Evolutionary conservation across 805 yeast species (phyloP).

Genomic region (Tetrapisispora iriomotensis): DNA sequence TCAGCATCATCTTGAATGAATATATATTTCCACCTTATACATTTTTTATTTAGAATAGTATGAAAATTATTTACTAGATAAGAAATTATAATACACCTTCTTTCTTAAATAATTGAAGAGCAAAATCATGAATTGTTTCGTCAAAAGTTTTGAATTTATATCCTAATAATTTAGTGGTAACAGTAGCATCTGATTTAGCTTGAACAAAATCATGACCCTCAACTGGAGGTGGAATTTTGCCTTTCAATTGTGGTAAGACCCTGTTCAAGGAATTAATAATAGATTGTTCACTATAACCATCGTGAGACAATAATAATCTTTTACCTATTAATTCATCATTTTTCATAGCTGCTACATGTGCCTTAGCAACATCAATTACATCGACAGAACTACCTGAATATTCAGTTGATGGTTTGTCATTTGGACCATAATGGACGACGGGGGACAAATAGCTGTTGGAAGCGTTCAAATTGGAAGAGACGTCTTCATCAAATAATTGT

Average conservation of each 20-base stretch:
- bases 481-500: slow-evolving; percentile 39
- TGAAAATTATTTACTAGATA: background rate
- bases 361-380: slow-evolving; percentile 54
- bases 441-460: slow-evolving; percentile 32
- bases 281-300: slow-evolving; percentile 19
- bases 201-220: slow-evolving; percentile 17
- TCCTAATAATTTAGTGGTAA: slow-evolving; percentile 1
- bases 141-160: slow-evolving; percentile 8
- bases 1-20: too few species aligned
- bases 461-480: slow-evolving; percentile 33
- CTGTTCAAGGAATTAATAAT: slow-evolving; percentile 27
- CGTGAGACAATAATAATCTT: slow-evolving; percentile 25
- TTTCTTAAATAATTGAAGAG: slow-evolving; percentile 3
- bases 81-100: background rate
- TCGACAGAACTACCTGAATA: slow-evolving; percentile 32
- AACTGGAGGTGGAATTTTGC: slow-evolving; percentile 34
- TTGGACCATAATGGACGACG: slow-evolving; percentile 25
- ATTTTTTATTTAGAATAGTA: too few species aligned
- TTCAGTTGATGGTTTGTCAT: background rate
- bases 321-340: slow-evolving; percentile 27
- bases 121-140: slow-evolving; percentile 8
- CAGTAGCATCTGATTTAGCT: background rate
- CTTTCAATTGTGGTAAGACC: slow-evolving; percentile 35
- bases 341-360: slow-evolving; percentile 45
- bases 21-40: too few species aligned